Evolutionary conservation across 257 asterid species (phyloP), one percentile per base, ranked within the genome.

Genomic region (Solanum tacnaense): DNA sequence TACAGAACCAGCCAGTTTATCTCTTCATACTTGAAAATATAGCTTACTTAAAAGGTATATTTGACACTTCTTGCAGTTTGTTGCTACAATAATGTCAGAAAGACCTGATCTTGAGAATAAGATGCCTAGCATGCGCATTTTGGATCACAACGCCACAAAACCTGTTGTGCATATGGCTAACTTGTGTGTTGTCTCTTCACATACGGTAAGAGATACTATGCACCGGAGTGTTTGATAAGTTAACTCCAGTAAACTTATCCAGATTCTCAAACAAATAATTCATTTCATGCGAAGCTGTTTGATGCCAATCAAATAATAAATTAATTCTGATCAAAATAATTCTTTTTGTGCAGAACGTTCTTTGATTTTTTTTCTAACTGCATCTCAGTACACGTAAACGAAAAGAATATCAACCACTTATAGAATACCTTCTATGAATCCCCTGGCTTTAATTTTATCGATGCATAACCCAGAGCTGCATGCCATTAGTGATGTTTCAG

Each of bases 121-220:
- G 91, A 32, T 95, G 90, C 46, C 94, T 89, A 94, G 90, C 86
- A 92, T 97, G 85, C 56, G 97, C 89, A 84, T 97, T 93, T 88
- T 97, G 93, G 99, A 97, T 90, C 89, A 94, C 90, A 94, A 94
- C 91, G 93, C 97, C 44, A 91, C 93, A 86, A 97, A 97, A 91
- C 94, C 98, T 85, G 99, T 96, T 89, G 99, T 97, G 85, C 98
- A 98, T 41, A 97, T 97, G 99, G 99, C 99, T 91, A 97, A 97
- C 91, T 90, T 97, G 91, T 97, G 99, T 87, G 99, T 97, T 85
- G 98, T 97, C 87, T 96, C 99, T 23, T 91, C 99, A 11, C 99
- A 97, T 87, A 93, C 97, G 92, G 99, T 96, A 97, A 92, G 94
- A 87, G 68, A 89, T 91, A 76, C 89, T 88, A 25, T 83, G 16